These are phyloP conservation scores for Annona squamosa DNA, from an alignment of 164 flowering plant species.

Conservation along the genomic window DNA sequence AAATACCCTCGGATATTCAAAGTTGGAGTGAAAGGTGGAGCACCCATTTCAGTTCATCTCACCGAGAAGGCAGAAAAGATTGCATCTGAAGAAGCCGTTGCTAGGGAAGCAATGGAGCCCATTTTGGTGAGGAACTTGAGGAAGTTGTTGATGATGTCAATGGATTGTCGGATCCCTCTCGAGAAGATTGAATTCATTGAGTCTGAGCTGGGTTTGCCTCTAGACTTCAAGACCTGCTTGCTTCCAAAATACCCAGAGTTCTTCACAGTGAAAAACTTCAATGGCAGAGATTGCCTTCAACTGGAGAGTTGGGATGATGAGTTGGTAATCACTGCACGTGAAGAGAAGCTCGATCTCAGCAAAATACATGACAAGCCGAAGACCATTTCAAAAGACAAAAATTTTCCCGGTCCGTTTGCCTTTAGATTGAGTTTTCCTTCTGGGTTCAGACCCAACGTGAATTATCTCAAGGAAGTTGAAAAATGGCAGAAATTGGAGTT, in stretches of 20 bases:
- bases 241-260: slow-evolving; percentile 70
- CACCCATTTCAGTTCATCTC: slow-evolving; percentile 55
- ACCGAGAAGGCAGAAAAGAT: slow-evolving; percentile 54
- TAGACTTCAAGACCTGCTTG: slow-evolving; percentile 43
- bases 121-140: slow-evolving; percentile 68
- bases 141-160: slow-evolving; percentile 87
- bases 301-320: slow-evolving; percentile 92
- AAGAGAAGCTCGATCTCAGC: slow-evolving; percentile 37
- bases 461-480: slow-evolving; percentile 61
- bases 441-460: slow-evolving; percentile 78
- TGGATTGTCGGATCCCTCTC: slow-evolving; percentile 72
- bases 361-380: slow-evolving; percentile 13
- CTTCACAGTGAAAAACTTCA: slow-evolving; percentile 47
- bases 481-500: slow-evolving; percentile 91
- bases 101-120: slow-evolving; percentile 61
- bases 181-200: slow-evolving; percentile 57
- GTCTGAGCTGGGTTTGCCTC: slow-evolving; percentile 66
- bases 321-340: slow-evolving; percentile 71
- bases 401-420: slow-evolving; percentile 60
- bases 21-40: slow-evolving; percentile 48
- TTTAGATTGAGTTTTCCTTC: slow-evolving; percentile 54
- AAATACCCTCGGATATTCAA: slow-evolving; percentile 72
- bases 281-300: slow-evolving; percentile 51
- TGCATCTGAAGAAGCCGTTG: slow-evolving; percentile 45
- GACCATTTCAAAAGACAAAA: slow-evolving; percentile 70